These are phyloP conservation scores for Monosporozyma servazzii DNA, from an alignment of 805 yeast genomes.

Conservation along the genomic window DNA sequence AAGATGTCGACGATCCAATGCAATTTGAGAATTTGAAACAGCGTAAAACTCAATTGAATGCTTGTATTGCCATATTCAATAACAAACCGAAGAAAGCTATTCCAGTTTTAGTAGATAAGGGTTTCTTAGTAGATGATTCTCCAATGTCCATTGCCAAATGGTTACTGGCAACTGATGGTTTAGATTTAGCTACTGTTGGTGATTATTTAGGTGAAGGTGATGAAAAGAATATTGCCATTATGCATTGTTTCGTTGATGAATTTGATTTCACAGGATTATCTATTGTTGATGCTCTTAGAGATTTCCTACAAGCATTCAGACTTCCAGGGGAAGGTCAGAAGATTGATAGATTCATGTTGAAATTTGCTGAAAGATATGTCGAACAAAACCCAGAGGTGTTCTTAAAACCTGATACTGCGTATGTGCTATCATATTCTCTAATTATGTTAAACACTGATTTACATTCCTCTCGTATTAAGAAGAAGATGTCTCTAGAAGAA, in stretches of 20 bases:
- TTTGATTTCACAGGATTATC: conserved; percentile 63
- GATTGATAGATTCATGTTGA: conserved; percentile 92
- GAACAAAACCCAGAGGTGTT: conserved; percentile 84
- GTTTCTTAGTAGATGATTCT: conserved; percentile 50
- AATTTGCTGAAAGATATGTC: conserved; percentile 87
- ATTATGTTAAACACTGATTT: conserved; percentile 91
- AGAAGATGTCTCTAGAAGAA: conserved; percentile 80
- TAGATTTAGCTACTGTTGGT: conserved; percentile 80
- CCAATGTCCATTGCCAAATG: conserved; percentile 70
- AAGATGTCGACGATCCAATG: conserved; percentile 58
- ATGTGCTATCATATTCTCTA: conserved; percentile 83
- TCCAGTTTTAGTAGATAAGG: conserved; percentile 46
- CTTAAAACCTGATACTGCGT: conserved; percentile 89
- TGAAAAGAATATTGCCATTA: conserved; percentile 62
- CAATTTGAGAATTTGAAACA: conserved; percentile 81
- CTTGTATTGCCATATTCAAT: conserved; percentile 72
- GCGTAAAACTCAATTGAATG: conserved; percentile 70
- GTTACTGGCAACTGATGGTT: conserved; percentile 60
- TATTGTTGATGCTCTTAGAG: conserved; percentile 81
- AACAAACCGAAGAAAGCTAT: conserved; percentile 80
- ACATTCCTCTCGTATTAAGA: conserved; percentile 79
- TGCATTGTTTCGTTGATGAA: conserved; percentile 88
- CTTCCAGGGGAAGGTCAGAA: conserved; percentile 98
- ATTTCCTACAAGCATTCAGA: conserved; percentile 77
- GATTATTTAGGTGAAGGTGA: conserved; percentile 89